Percentiles rank a stretch among this genome's conserved stretches.
These are phyloP conservation scores for Erythrophleum fordii DNA, from an alignment of 306 rosid genomes.

Conservation along the genomic window DNA sequence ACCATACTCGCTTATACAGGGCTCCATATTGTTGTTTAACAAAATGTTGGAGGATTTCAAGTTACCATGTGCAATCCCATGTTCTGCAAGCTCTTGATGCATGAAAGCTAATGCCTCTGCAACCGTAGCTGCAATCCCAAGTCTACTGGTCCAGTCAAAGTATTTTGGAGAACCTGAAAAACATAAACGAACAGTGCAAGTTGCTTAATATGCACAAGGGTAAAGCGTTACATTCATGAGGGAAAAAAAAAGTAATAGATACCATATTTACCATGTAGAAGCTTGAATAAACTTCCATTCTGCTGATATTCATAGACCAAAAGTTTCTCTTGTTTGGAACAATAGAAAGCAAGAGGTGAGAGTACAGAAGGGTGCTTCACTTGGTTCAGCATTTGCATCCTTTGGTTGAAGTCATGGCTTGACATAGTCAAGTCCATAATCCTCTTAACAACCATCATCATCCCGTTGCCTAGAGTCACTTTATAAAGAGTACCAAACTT, in stretches of 20 bases:
- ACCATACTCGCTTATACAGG: slow-evolving; percentile 80
- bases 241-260: neutral
- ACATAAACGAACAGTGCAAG: slow-evolving; percentile 7
- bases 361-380: slow-evolving; percentile 64
- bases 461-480: slow-evolving; percentile 61
- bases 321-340: slow-evolving; percentile 76
- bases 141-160: slow-evolving; percentile 73
- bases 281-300: slow-evolving; percentile 73
- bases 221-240: neutral
- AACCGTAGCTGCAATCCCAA: slow-evolving; percentile 55
- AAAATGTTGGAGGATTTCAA: slow-evolving; percentile 82
- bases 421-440: slow-evolving; percentile 66
- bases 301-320: slow-evolving; percentile 77
- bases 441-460: slow-evolving; percentile 69
- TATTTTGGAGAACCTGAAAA: slow-evolving; percentile 55
- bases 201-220: neutral
- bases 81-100: slow-evolving; percentile 60
- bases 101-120: slow-evolving; percentile 75
- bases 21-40: slow-evolving; percentile 71
- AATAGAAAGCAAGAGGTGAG: slow-evolving; percentile 74
- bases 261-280: slow-evolving; percentile 64
- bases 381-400: slow-evolving; percentile 62
- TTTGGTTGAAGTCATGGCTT: slow-evolving; percentile 57
- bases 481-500: slow-evolving; percentile 71
- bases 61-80: slow-evolving; percentile 77